phyloP scores from a whole-genome alignment of 1,284 basidiomycete genomes.

The Retiboletus flavoniger region DNA sequence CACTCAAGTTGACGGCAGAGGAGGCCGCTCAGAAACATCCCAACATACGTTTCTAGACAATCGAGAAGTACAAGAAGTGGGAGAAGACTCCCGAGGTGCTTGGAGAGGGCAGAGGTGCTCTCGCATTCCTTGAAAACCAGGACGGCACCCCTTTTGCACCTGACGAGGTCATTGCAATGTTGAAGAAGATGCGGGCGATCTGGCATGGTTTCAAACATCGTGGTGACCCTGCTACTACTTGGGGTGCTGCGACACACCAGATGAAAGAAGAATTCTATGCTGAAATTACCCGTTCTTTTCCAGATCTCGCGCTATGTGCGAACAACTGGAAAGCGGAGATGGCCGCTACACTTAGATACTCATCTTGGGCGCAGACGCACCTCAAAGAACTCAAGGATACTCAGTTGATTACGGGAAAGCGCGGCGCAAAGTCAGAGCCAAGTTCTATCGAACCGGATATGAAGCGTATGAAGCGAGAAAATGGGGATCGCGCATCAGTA shows the following conservation, averaged over 20 bases:
- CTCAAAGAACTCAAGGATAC: too few species aligned
- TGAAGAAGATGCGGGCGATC: neutral
- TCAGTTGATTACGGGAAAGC: too few species aligned
- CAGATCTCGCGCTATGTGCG: neutral
- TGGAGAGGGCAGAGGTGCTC: neutral
- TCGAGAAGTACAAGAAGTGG: neutral
- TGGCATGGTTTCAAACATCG: neutral
- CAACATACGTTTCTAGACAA: neutral
- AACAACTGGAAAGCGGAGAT: neutral
- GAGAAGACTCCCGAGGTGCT: neutral
- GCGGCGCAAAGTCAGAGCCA: too few species aligned
- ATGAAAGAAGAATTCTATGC: neutral
- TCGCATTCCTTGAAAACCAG: neutral
- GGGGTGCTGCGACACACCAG: neutral
- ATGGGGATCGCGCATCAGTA: too few species aligned
- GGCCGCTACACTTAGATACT: neutral
- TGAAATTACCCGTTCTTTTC: neutral
- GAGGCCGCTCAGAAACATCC: neutral
- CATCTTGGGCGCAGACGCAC: neutral
- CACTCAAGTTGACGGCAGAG: neutral
- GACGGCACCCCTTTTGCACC: neutral
- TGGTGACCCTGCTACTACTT: neutral
- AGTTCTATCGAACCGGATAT: too few species aligned
- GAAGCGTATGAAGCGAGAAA: too few species aligned
- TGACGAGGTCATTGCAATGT: neutral